phyloP scores from a whole-genome alignment of 1,139 yeast species.

The Blastobotrys ciferrii region DNA sequence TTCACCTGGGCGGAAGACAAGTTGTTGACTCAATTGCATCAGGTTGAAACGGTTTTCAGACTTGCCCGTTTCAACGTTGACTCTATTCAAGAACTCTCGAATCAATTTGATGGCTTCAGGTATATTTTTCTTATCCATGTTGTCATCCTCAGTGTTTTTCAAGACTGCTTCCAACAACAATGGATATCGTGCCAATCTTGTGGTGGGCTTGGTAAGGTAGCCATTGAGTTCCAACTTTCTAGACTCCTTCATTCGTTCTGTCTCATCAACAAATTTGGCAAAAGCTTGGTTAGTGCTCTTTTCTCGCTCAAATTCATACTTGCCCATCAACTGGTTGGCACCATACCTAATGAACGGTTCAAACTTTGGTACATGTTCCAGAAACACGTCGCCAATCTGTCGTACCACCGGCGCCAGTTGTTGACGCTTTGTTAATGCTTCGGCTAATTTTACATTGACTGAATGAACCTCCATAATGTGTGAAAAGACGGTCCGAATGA shows the following conservation, averaged over 20 bases:
- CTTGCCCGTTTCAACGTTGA: slow-evolving; percentile 89
- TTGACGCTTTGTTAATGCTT: slow-evolving; percentile 84
- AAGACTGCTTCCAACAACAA: slow-evolving; percentile 77
- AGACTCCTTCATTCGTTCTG: slow-evolving; percentile 84
- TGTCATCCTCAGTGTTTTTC: slow-evolving; percentile 73
- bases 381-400: slow-evolving; percentile 80
- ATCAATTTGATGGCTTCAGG: slow-evolving; percentile 73
- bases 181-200: slow-evolving; percentile 94
- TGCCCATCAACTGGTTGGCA: slow-evolving; percentile 95
- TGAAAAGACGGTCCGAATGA: slow-evolving; percentile 87
- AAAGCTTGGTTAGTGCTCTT: slow-evolving; percentile 86
- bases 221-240: slow-evolving; percentile 90
- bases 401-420: slow-evolving; percentile 83
- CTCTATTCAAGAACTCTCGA: slow-evolving; percentile 71
- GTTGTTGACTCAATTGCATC: slow-evolving; percentile 76
- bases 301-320: slow-evolving; percentile 93
- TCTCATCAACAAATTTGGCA: slow-evolving; percentile 89
- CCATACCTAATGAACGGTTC: slow-evolving; percentile 92
- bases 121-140: slow-evolving; percentile 71
- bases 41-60: slow-evolving; percentile 91
- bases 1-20: slow-evolving; percentile 76
- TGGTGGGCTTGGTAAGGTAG: slow-evolving; percentile 90
- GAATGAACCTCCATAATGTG: slow-evolving; percentile 85
- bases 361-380: slow-evolving; percentile 80
- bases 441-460: slow-evolving; percentile 80